These are phyloP conservation scores for Actinomucor elegans DNA, from an alignment of 371 early-diverging fungal species.

Conservation along the genomic window DNA sequence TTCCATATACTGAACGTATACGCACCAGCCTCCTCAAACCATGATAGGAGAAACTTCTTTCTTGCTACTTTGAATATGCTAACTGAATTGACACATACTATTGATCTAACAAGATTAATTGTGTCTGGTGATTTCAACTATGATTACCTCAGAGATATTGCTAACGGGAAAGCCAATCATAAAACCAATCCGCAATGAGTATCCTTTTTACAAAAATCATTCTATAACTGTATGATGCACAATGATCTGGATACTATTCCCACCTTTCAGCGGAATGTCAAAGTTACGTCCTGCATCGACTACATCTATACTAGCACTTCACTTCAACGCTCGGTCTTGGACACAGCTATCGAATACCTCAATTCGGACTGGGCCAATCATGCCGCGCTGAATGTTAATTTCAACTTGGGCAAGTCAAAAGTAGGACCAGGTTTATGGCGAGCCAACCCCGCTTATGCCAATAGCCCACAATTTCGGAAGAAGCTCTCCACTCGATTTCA, in stretches of 20 bases:
- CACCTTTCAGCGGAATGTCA: neutral
- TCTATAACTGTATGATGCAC: neutral
- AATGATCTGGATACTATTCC: neutral
- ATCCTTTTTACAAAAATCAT: too few relatives aligned
- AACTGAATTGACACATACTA: neutral
- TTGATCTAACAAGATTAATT: neutral
- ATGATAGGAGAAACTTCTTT: neutral
- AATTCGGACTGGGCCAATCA: conserved; percentile 2
- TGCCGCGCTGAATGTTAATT: neutral
- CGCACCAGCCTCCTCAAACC: conserved; percentile 5
- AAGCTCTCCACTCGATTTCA: neutral
- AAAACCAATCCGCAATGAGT: neutral
- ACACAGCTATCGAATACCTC: neutral
- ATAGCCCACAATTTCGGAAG: too few relatives aligned
- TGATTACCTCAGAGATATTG: neutral
- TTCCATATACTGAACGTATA: conserved; percentile 8
- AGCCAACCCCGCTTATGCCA: too few relatives aligned
- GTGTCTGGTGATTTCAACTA: conserved; percentile 1
- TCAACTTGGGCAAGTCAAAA: neutral
- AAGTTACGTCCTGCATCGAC: too few relatives aligned
- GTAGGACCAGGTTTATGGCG: neutral
- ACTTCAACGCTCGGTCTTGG: neutral
- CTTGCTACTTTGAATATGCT: neutral
- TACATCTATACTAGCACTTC: too few relatives aligned
- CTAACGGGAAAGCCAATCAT: neutral